Conservation (phyloP, 73 alveolate genomes). For the Durusdinium trenchii region DNA sequence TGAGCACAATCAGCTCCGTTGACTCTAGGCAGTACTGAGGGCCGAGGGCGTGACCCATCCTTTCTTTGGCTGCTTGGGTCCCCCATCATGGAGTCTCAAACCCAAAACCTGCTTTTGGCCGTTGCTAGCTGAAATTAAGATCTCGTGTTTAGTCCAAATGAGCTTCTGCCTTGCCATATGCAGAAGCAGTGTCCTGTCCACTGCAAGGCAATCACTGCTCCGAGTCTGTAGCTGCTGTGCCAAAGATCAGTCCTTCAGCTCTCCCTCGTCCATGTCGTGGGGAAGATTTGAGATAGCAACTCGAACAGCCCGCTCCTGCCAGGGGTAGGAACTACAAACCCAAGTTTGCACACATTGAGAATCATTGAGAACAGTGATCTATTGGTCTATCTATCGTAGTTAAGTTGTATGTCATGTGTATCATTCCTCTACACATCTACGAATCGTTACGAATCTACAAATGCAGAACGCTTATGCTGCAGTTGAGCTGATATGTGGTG, state of each 20-base stretch:
- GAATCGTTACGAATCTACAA: too few relatives aligned
- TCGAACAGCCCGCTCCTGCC: too few relatives aligned
- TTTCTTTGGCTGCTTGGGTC: constrained; percentile 24
- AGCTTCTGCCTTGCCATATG: constrained; percentile 43
- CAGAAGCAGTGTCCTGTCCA: constrained; percentile 44
- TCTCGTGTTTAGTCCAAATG: background rate
- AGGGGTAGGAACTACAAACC: too few relatives aligned
- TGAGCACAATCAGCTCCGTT: too few relatives aligned
- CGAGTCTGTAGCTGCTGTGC: background rate
- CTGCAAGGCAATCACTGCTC: background rate
- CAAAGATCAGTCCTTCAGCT: constrained; percentile 53
- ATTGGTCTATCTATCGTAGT: too few relatives aligned
- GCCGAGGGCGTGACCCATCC: constrained; percentile 69
- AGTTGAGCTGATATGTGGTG: too few relatives aligned
- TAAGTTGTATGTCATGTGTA: too few relatives aligned
- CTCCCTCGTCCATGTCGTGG: constrained; percentile 71
- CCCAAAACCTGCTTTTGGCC: constrained; percentile 28
- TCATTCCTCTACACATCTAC: too few relatives aligned
- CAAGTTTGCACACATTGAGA: too few relatives aligned
- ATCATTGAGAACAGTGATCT: too few relatives aligned
- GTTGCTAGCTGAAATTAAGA: background rate
- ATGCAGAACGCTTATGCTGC: too few relatives aligned
- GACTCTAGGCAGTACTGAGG: too few relatives aligned
- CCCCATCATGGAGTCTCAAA: constrained; percentile 12
- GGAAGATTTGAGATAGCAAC: constrained; percentile 58